These are phyloP conservation scores for Stropharia rugosoannulata DNA, from an alignment of 768 basidiomycete genomes.

Conservation along the genomic window DNA sequence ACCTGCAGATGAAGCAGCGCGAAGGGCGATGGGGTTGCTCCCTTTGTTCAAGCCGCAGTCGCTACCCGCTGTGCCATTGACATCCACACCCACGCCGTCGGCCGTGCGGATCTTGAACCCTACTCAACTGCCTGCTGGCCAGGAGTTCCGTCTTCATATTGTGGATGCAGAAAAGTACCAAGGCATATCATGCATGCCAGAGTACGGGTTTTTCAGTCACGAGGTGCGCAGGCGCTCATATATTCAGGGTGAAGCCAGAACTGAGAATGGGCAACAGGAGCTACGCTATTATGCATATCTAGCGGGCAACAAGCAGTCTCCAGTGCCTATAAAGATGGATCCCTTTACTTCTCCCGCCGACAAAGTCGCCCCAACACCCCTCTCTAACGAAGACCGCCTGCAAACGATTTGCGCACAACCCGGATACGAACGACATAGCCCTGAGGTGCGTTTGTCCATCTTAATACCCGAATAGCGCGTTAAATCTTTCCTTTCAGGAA, in stretches of 20 bases:
- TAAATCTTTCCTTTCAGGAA: background rate
- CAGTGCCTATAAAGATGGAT: conserved; percentile 5
- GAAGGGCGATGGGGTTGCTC: conserved; percentile 44
- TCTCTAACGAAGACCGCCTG: background rate
- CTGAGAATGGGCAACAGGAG: background rate
- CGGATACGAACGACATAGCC: conserved; percentile 4
- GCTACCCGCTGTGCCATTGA: background rate
- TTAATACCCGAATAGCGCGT: background rate
- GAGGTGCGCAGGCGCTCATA: background rate
- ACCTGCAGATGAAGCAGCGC: conserved; percentile 43
- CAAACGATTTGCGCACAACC: conserved; percentile 1
- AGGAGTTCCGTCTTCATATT: conserved; percentile 3
- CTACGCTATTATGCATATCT: conserved; percentile 4
- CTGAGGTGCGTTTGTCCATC: background rate
- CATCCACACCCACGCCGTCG: background rate
- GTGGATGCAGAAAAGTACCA: background rate
- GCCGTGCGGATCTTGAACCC: conserved; percentile 8
- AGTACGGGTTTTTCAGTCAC: conserved; percentile 6
- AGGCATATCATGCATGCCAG: background rate
- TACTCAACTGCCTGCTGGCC: conserved; percentile 1
- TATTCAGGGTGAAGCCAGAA: background rate
- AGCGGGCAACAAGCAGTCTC: conserved; percentile 1
- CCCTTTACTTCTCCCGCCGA: background rate
- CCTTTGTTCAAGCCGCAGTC: conserved; percentile 48
- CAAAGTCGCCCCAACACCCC: background rate